Evolutionary conservation across 164 flowering plant species (phyloP).

Genomic region (Paratinospora sagittata): DNA sequence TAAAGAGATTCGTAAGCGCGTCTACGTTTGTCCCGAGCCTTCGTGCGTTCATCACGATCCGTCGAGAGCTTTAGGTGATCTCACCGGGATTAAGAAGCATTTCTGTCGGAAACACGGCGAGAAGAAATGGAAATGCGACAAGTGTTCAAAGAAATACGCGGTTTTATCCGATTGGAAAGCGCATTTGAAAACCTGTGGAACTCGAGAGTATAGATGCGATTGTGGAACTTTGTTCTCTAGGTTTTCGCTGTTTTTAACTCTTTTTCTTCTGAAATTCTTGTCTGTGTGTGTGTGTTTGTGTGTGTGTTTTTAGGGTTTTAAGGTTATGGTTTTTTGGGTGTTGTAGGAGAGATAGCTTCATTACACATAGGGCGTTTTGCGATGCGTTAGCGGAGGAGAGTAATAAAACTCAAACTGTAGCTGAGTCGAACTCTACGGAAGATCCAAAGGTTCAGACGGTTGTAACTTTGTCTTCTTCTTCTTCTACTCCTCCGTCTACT

Average conservation of each 20-base stretch:
- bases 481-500: conserved; percentile 34
- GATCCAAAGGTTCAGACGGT: conserved; percentile 16
- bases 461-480: conserved; percentile 23
- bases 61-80: conserved; percentile 75
- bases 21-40: conserved; percentile 76
- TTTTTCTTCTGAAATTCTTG: background rate
- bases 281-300: no score
- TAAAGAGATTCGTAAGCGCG: conserved; percentile 54
- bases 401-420: conserved; percentile 24
- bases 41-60: conserved; percentile 82
- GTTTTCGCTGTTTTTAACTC: conserved; percentile 23
- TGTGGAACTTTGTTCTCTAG: conserved; percentile 88
- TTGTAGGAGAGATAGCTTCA: conserved; percentile 77
- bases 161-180: conserved; percentile 95
- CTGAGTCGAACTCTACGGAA: conserved; percentile 13
- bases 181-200: conserved; percentile 81
- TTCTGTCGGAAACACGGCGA: conserved; percentile 84
- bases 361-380: conserved; percentile 75
- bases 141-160: conserved; percentile 82
- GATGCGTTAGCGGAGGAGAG: conserved; percentile 30
- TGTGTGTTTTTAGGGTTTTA: background rate
- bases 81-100: conserved; percentile 88
- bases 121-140: conserved; percentile 90
- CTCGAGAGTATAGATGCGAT: conserved; percentile 77
- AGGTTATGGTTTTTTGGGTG: background rate